A percentile compares a stretch with the other conserved stretches of the same genome.
phyloP scores from a whole-genome alignment of 495 filamentous ascomycete genomes.

The Lasiosphaeris hirsuta region DNA sequence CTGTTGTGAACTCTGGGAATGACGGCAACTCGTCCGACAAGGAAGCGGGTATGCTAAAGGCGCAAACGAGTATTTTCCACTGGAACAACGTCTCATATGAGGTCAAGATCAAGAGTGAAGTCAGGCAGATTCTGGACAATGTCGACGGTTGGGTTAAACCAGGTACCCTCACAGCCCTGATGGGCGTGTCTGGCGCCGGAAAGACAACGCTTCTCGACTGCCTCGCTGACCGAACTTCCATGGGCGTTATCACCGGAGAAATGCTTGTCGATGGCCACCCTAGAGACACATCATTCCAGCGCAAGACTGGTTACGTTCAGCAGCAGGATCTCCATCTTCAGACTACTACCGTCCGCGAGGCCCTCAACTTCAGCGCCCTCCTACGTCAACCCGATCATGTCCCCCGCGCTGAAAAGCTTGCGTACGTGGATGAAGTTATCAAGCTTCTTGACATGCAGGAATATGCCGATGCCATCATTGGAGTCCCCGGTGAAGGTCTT shows the following conservation, averaged over 20 bases:
- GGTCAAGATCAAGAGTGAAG: conserved; percentile 78
- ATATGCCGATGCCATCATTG: conserved; percentile 83
- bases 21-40: conserved; percentile 49
- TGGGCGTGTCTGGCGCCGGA: conserved; percentile 72
- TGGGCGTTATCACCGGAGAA: conserved; percentile 81
- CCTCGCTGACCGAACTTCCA: conserved; percentile 73
- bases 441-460: conserved; percentile 84
- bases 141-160: conserved; percentile 92
- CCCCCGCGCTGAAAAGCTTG: conserved; percentile 69
- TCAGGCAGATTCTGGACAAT: conserved; percentile 72
- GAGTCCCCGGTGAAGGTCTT: conserved; percentile 81
- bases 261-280: conserved; percentile 79
- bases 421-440: conserved; percentile 88
- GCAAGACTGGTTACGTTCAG: conserved; percentile 93
- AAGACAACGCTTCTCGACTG: conserved; percentile 73
- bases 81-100: conserved; percentile 87
- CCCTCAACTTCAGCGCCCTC: conserved; percentile 76
- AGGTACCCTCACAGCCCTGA: conserved; percentile 84
- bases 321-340: conserved; percentile 91
- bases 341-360: conserved; percentile 83
- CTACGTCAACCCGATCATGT: conserved; percentile 76
- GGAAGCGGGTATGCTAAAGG: conserved; percentile 48
- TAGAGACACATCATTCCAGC: conserved; percentile 78
- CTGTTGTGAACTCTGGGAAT: conserved; percentile 40
- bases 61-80: conserved; percentile 67